Evolutionary conservation across 352 stramenopile genomes (phyloP).

Genomic region (Phytophthora brassicae): DNA sequence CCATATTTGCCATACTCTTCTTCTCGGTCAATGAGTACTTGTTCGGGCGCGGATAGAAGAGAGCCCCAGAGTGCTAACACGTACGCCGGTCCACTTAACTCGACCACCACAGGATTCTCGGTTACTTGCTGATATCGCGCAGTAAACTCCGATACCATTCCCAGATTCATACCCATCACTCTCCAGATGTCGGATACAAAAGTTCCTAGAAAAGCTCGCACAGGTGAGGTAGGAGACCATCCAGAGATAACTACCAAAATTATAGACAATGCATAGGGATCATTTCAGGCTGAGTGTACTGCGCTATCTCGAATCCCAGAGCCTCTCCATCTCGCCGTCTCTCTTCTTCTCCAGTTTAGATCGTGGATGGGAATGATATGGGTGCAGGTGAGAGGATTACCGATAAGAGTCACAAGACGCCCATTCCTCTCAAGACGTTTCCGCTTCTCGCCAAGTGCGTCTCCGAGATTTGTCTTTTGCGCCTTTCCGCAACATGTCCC

Average conservation of each 20-base stretch:
- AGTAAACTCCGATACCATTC: background rate
- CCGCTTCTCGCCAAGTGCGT: too few species aligned
- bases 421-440: too few species aligned
- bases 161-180: background rate
- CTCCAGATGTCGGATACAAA: background rate
- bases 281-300: background rate
- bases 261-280: background rate
- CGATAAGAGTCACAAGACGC: too few species aligned
- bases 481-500: too few species aligned
- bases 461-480: too few species aligned
- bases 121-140: background rate
- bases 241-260: background rate
- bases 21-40: background rate
- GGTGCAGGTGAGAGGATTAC: too few species aligned
- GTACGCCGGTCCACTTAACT: background rate
- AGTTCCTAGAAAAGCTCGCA: background rate
- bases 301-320: background rate
- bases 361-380: too few species aligned
- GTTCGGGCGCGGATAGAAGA: background rate
- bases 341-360: too few species aligned
- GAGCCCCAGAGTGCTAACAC: background rate
- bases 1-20: background rate
- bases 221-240: background rate
- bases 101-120: too few species aligned
- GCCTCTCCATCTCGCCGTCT: background rate